Conservation (phyloP, 2,329 filamentous ascomycete species). For the Alternaria viburni region DNA sequence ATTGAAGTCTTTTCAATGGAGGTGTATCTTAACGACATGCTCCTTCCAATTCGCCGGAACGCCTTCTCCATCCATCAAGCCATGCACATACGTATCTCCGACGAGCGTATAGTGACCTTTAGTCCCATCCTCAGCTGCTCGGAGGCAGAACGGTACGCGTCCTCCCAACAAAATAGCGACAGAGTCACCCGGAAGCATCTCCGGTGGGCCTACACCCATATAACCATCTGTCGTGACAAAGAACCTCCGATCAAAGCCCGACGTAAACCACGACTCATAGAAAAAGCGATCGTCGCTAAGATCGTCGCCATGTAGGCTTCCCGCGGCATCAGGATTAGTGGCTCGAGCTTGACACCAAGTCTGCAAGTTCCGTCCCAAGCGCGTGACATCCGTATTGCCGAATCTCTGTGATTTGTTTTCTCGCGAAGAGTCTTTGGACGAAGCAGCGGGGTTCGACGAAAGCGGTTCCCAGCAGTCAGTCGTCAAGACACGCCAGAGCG, state of each 20-base stretch:
- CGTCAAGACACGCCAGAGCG: neutral
- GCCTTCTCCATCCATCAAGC: slow-evolving; percentile 27
- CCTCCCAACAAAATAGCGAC: slow-evolving; percentile 24
- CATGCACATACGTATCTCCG: slow-evolving; percentile 23
- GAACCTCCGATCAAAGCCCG: slow-evolving; percentile 13
- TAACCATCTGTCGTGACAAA: slow-evolving; percentile 24
- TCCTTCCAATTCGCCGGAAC: neutral
- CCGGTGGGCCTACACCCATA: slow-evolving; percentile 21
- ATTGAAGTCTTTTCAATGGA: neutral
- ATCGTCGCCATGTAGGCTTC: neutral
- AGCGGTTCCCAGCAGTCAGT: neutral
- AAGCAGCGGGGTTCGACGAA: neutral
- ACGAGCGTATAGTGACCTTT: slow-evolving; percentile 4
- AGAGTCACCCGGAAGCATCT: slow-evolving; percentile 12
- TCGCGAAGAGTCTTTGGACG: neutral
- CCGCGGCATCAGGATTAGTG: accelerated
- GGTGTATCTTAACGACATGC: neutral
- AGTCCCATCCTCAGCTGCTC: neutral
- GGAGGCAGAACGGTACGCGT: slow-evolving; percentile 22
- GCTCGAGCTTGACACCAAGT: neutral
- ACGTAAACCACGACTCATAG: neutral
- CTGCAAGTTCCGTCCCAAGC: neutral
- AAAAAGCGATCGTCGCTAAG: neutral
- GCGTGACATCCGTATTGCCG: neutral
- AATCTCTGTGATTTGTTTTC: neutral